Conservation (phyloP, 192 early-diverging fungal species). For the Dissophora globulifera region DNA sequence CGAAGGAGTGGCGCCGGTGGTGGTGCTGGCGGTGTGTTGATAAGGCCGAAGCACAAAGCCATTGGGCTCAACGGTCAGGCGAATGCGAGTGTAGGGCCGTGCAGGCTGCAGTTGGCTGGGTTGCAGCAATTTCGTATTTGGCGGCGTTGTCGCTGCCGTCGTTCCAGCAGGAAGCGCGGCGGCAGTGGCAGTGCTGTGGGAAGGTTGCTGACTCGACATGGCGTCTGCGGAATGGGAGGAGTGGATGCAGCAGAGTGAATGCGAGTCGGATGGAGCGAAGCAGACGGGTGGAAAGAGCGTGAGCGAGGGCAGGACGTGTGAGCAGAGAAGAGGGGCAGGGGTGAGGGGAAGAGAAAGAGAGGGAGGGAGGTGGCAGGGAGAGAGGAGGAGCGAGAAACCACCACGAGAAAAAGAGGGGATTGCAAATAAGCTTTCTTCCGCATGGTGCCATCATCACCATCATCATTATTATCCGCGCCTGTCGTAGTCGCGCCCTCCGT, state of each 20-base stretch:
- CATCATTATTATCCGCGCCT: too few relatives aligned
- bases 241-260: too few relatives aligned
- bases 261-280: too few relatives aligned
- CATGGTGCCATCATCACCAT: too few relatives aligned
- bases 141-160: neutral
- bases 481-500: too few relatives aligned
- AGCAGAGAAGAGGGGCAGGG: too few relatives aligned
- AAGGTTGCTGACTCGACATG: too few relatives aligned
- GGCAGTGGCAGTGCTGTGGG: neutral
- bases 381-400: too few relatives aligned
- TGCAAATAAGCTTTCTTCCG: neutral
- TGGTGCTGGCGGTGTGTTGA: neutral
- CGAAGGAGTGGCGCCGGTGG: neutral
- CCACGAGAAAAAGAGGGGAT: too few relatives aligned
- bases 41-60: conserved; percentile 31
- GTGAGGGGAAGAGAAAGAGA: neutral
- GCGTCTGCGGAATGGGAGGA: too few relatives aligned
- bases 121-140: neutral
- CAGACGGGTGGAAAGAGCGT: too few relatives aligned
- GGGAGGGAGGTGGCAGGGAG: neutral
- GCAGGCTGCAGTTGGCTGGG: neutral
- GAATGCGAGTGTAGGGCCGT: conserved; percentile 28
- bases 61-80: conserved; percentile 38
- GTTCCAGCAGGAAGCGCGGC: neutral
- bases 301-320: too few relatives aligned